phyloP scores from a whole-genome alignment of 228 moss, liverwort and hornwort genomes.

The Sphagnum magellanicum region DNA sequence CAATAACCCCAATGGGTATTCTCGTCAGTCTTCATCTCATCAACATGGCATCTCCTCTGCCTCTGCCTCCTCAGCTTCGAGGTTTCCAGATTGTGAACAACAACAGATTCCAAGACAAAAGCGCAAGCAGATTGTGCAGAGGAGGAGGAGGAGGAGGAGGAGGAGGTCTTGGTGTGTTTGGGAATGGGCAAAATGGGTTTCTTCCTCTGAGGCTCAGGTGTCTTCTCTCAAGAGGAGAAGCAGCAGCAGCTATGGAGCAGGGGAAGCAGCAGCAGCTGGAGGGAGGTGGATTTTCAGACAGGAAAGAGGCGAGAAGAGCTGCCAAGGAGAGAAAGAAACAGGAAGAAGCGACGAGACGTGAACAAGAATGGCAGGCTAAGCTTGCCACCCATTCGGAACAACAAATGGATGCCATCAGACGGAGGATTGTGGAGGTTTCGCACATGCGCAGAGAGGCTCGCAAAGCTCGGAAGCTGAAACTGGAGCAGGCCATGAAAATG shows the following conservation, averaged over 20 bases:
- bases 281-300: conserved; percentile 13
- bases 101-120: no score
- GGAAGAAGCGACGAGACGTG: conserved; percentile 17
- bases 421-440: conserved; percentile 15
- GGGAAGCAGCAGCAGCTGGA: conserved; percentile 20
- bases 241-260: conserved; percentile 1
- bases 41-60: no score
- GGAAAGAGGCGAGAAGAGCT: conserved; percentile 18
- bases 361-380: conserved; percentile 37
- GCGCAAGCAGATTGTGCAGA: no score
- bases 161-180: no score
- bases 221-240: no score
- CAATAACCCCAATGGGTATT: no score
- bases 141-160: no score
- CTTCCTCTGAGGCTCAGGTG: no score
- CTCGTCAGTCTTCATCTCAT: no score
- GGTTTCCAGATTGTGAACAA: no score
- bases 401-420: conserved; percentile 17
- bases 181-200: no score
- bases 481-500: conserved; percentile 19
- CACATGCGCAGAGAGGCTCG: conserved; percentile 26
- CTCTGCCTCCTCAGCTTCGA: no score
- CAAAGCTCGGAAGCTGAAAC: conserved; percentile 23
- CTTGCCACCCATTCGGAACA: conserved; percentile 29
- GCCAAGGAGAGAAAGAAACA: conserved; percentile 8